Base-by-base conservation (phyloP, 176 grass and related monocot species). In the Miscanthus lutarioriparius region DNA sequence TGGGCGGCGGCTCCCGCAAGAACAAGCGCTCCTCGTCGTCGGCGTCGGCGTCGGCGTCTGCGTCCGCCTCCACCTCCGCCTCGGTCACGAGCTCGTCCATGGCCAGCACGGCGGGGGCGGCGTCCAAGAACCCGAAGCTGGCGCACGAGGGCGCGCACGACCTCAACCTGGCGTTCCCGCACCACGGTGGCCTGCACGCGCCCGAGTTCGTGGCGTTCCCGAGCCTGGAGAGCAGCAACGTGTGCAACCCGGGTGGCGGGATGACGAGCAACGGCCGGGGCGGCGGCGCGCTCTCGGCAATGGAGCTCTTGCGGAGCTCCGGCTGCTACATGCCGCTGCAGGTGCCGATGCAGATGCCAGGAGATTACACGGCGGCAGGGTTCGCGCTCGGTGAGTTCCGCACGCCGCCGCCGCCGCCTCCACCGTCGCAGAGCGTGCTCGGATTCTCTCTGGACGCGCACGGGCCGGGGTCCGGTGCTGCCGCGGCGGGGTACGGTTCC, bases 1-100 rank as follows among this genome's bases (percentile, higher is more conserved):
- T 98, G 22, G 95, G 95, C 20, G 95, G 95, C 48, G 95, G 95
- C 66, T 95, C 95, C 1, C 86, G 95, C 43, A 98, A 98, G 89
- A 98, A 98, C 89, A 98, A 98, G 87, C 74, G 92, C 26, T 88
- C 95, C 3, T 95, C 90, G 0, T 90, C 90, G 6, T 65, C 63
- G 2, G n/a, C 58, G 27, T 8, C 90, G 0, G 90, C 90, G 6
- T 65, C 63, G 2, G n/a, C 58, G 27, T 8, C 89, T 23, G 56
- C 75, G 25, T 64, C 89, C 0, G 49, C 77, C 7, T 68, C 85
- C 47, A 23, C 88, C 17, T 59, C 53, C 30, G 67, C 64, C 45
- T 85, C 88, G 33, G 62, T 64, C 62, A 72, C 81, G 15, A 82
- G 61, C 62, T 73, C 86, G 26, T 86, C 83, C 53, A 87, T 90